Evolutionary conservation across 257 asterid genomes (phyloP), one percentile per base, ranked within the genome.

Genomic region (Haberlea rhodopensis): DNA sequence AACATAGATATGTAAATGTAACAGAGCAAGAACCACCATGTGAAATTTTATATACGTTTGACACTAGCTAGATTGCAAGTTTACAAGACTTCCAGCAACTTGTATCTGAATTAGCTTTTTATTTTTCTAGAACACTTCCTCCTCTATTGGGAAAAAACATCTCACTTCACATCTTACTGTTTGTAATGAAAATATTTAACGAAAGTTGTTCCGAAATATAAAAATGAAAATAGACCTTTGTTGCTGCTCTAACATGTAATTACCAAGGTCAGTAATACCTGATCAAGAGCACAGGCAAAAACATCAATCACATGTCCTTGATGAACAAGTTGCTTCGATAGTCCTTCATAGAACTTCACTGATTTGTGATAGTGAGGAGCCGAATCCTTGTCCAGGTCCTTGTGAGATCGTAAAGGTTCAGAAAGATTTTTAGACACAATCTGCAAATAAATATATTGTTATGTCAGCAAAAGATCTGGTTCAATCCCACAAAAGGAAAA

Each of bases 361-460:
- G 96, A 96, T 73, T 94, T 94, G 71, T 90, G 96, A 76, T 77
- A 86, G 67, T 76, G 83, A 23, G 95, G 94, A 18, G 88, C 99
- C 71, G 97, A 84, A 81, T 94, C 99, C 81, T 94, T 94, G 75
- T 94, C 99, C 81, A 94, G 82, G 71, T 94, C 99, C 85, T 94
- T 90, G 74, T 90, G 96, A 53, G 99, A 94, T 65, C 99, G 95
- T 58, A 94, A 79, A 29, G 99, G 95, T 67, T 90, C 97, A 71
- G 96, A 94, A 23, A 94, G 78, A 83, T 22, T 78, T 78, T 81
- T 90, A 1, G 97, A 87, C 61, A 86, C 97, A 73, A 94, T 94
- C 97, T 94, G 87, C 81, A 77, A 60, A 73, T 48, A 40, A 57
- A 67, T 40, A 60, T 56, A 53, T 52, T 59, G 49, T 68, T 61